Evolutionary conservation across 495 filamentous ascomycete genomes (phyloP).

Genomic region (Hypoxylon fragiforme): DNA sequence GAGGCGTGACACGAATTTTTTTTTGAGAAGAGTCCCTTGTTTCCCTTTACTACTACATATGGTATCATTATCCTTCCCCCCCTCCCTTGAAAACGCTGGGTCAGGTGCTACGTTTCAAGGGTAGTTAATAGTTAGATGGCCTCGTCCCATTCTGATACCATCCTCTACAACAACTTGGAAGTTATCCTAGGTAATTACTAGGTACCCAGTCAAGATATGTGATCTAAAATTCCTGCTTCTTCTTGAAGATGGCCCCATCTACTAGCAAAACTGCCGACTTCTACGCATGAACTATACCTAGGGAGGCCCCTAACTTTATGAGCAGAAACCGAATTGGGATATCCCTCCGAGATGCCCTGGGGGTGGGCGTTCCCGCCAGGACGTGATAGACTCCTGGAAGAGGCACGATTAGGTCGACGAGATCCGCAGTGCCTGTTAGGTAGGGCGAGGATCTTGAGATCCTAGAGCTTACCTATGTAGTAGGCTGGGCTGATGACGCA

Average conservation of each 20-base stretch:
- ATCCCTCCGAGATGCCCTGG: too few relatives aligned
- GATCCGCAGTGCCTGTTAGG: background rate
- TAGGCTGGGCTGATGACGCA: constrained; percentile 2
- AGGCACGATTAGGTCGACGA: background rate
- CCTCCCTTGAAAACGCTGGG: too few relatives aligned
- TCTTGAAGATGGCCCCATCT: too few relatives aligned
- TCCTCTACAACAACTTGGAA: too few relatives aligned
- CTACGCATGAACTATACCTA: too few relatives aligned
- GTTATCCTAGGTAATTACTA: background rate
- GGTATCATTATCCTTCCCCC: too few relatives aligned
- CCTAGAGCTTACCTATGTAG: background rate
- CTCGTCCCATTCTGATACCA: too few relatives aligned
- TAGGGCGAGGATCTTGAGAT: background rate
- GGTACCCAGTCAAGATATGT: background rate
- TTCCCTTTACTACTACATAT: too few relatives aligned
- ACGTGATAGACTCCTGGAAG: background rate
- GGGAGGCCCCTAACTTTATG: too few relatives aligned
- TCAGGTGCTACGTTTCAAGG: background rate
- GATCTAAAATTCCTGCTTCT: background rate
- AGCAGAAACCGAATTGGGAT: too few relatives aligned
- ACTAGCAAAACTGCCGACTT: too few relatives aligned
- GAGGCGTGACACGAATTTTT: constrained; percentile 14
- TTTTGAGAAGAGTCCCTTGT: background rate
- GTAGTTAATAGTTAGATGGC: background rate
- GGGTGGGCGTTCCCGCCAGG: too few relatives aligned